These are phyloP conservation scores for Sporothrix curviconia DNA, from an alignment of 2,329 filamentous ascomycete species.

Conservation along the genomic window DNA sequence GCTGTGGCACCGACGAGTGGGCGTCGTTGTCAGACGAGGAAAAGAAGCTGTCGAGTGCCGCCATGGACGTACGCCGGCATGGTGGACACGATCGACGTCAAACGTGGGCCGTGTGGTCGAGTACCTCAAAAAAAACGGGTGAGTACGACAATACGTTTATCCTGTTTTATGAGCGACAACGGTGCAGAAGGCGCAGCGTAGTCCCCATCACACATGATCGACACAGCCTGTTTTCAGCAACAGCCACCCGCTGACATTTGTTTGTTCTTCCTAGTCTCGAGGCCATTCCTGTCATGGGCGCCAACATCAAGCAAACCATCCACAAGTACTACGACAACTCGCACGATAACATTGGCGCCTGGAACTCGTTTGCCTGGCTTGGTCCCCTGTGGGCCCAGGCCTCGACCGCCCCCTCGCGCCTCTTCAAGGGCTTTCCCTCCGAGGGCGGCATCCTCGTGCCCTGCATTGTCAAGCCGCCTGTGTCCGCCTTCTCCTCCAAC, in stretches of 20 bases:
- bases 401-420: constrained; percentile 25
- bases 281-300: constrained; percentile 17
- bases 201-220: not conserved
- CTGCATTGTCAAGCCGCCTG: constrained; percentile 32
- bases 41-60: constrained; percentile 39
- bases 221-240: too few species aligned
- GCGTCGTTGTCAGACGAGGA: constrained; percentile 39
- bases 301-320: constrained; percentile 22
- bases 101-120: constrained; percentile 55
- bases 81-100: constrained; percentile 55
- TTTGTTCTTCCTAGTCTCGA: not conserved
- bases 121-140: constrained; percentile 46
- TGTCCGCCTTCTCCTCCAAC: constrained; percentile 12
- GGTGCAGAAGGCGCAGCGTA: constrained; percentile 14
- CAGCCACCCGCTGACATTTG: not conserved
- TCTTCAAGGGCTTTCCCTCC: constrained; percentile 32
- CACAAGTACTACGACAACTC: constrained; percentile 51
- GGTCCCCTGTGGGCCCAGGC: constrained; percentile 46
- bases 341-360: constrained; percentile 48
- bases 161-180: constrained; percentile 14
- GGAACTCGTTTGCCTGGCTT: constrained; percentile 51
- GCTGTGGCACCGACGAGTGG: constrained; percentile 40
- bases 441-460: constrained; percentile 47
- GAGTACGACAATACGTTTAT: constrained; percentile 52
- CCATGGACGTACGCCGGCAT: constrained; percentile 58